Base-by-base conservation (phyloP, 192 early-diverging fungal species). In the Spizellomyces sp. region DNA sequence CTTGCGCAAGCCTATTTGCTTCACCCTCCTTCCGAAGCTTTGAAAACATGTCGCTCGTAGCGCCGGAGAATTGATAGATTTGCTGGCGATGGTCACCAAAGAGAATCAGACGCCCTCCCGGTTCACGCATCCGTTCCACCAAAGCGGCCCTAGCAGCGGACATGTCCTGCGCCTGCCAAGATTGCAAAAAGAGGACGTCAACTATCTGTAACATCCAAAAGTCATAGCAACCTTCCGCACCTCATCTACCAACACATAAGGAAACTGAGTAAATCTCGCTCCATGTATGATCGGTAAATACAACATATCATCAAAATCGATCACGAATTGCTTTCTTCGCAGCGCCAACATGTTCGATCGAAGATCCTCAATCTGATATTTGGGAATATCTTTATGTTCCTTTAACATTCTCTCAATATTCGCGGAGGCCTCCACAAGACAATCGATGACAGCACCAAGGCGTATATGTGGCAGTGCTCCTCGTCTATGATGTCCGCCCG, bases 271-370 rank as follows among this genome's bases (percentile, higher is more conserved):
- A 44, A 74, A 74, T 48, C 9, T 14, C 5, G 58, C 57, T 9
- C 22, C 21, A 43, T 67, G 58, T 15, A 74, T 45, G 43, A 74
- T 55, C 27, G 72, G 72, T 5, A 74, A 48, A 22, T 74, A 74
- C 9, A 74, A 47, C 64, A 74, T 44, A 58, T 74, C 72, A 52
- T 74, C 72, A 48, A 59, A 74, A 48, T 74, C 72, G 6, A 74
- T 36, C 14, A 65, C 44, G 5, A 72, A 65, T 56, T 52, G 19
- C 27, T 22, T 27, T 36, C 44, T 42, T 36, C 3, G 27, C 27
- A 36, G 27, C 27, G 27, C 27, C 0, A 19, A 19, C 15, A 27
- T 12, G 2, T 61, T 61, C 41, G 59, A 19, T n/a, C 14, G 12
- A 14, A 14, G 59, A 12, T 12, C 12, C 59, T 19, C 59, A n/a